Evolutionary conservation across 768 basidiomycete genomes (phyloP), one percentile per base, ranked within the genome.

Genomic region (Lactarius deliciosus): DNA sequence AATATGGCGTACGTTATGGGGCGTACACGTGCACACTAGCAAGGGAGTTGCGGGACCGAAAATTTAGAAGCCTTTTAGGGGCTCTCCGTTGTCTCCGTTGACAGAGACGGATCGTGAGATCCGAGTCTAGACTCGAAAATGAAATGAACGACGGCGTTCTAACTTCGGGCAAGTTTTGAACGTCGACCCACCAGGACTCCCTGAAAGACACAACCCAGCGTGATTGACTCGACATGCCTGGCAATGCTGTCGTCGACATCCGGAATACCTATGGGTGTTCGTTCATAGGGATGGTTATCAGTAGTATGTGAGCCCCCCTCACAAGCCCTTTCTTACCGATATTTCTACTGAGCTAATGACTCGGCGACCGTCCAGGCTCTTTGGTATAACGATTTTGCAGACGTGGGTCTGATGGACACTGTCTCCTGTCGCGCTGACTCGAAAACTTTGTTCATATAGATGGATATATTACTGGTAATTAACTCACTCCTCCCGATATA

Each of bases 371-470:
- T 30, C 11, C 20, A 65, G 64, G 7, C 50, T 65, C 25, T 36
- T 41, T 55, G 64, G 59, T 25, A 11, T 60, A 11, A 43, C 59
- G 25, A 34, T 65, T n/a, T 13, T 40, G 13, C 64, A 65, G 22
- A 18, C 32, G 64, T 65, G 22, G 56, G 59, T 10, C 11, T 6
- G 6, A 7, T 56, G 20, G n/a, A 45, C 28, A 11, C 1, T 8
- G 5, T 61, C 30, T 18, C 18, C 3, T 45, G 38, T 53, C 5
- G 15, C 25, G 1, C 43, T 45, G 53, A 55, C 41, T 30, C 15
- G 36, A 8, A 9, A 28, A 10, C 32, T 47, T 22, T 50, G n/a
- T 20, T 28, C 41, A 20, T 55, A n/a, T 34, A 65, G 64, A 28
- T 65, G 64, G 64, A 25, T 10, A 5, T 65, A 60, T 22, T 60